Base-by-base conservation (phyloP, 768 basidiomycete species). In the Tephrocybe rancida region DNA sequence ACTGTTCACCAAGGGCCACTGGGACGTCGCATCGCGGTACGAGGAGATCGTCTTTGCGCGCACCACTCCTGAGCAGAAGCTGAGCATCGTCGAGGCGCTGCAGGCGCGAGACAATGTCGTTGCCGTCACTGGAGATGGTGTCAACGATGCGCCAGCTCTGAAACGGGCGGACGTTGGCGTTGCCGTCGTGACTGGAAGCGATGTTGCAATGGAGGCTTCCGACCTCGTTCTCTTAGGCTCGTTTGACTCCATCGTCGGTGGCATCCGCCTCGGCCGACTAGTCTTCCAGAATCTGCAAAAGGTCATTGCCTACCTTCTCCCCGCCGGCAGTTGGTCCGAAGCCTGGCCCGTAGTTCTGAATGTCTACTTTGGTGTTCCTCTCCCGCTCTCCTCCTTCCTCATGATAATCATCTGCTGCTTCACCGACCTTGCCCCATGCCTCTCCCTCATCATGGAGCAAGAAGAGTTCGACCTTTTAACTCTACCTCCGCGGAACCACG, bases 281-380 rank as follows among this genome's bases (percentile, higher is more conserved):
- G 77, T 81, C 1, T 84, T 84, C 52, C 80, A 83, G 57, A 84
- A 84, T 58, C 60, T 84, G 49, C 74, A 80, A 75, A 76, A 81
- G 73, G 65, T 77, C 34, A 73, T 73, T 16, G 56, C 74, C 19
- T 73, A 76, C 50, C 59, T 78, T 11, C 70, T 77, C 66, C 76
- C 77, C 4, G 76, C 78, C 21, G 79, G 81, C 26, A 78, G 77
- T 22, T 86, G 83, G 68, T 78, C 81, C 18, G 82, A 86, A 57
- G 77, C 84, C 53, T 75, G 82, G 70, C 71, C 70, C 1, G 81
- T 86, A 47, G 70, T 85, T 14, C 55, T 76, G 44, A 85, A 82
- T 54, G 80, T 84, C 35, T 66, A 84, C 60, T 63, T 84, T 32
- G 84, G 84, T 49, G 78, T 85, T 65, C 84, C 83, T 50, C 75